These are phyloP conservation scores for Candida frijolesensis DNA, from an alignment of 1,139 yeast species.

Conservation along the genomic window DNA sequence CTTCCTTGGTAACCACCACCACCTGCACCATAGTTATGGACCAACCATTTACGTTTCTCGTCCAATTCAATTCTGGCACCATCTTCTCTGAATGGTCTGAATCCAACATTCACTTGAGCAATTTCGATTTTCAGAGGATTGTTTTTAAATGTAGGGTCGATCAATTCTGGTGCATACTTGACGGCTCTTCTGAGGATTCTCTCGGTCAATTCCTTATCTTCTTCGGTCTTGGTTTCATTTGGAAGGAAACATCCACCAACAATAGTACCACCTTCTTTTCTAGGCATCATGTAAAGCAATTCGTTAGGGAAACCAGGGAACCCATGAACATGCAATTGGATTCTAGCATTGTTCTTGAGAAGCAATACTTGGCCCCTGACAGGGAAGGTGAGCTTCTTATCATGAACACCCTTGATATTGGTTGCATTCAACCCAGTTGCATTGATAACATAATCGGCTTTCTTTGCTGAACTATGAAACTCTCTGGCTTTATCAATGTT, in stretches of 20 bases:
- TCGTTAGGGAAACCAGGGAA: slow-evolving; percentile 38
- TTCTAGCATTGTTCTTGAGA: slow-evolving; percentile 37
- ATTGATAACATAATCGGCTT: slow-evolving; percentile 46
- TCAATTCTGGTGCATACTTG: slow-evolving; percentile 44
- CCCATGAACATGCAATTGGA: slow-evolving; percentile 32
- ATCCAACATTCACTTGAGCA: slow-evolving; percentile 45
- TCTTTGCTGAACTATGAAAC: slow-evolving; percentile 22
- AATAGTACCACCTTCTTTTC: slow-evolving; percentile 56
- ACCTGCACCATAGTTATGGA: slow-evolving; percentile 56
- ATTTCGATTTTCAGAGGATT: slow-evolving; percentile 42
- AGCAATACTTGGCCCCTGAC: slow-evolving; percentile 43
- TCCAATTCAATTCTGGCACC: slow-evolving; percentile 49
- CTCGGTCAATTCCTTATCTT: slow-evolving; percentile 37
- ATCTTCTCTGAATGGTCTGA: slow-evolving; percentile 49
- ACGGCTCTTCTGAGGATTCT: slow-evolving; percentile 43
- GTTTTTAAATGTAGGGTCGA: slow-evolving; percentile 31
- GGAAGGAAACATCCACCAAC: slow-evolving; percentile 51
- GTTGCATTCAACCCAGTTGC: slow-evolving; percentile 46
- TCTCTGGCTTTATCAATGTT: slow-evolving; percentile 30
- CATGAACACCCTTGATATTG: slow-evolving; percentile 34
- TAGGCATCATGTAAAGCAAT: slow-evolving; percentile 49
- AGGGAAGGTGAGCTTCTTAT: slow-evolving; percentile 28
- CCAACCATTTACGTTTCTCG: slow-evolving; percentile 31
- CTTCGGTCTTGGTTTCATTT: slow-evolving; percentile 24
- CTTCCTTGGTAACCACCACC: slow-evolving; percentile 59